Base-by-base conservation (phyloP, 2,329 filamentous ascomycete species). In the Colletotrichum cereale region DNA sequence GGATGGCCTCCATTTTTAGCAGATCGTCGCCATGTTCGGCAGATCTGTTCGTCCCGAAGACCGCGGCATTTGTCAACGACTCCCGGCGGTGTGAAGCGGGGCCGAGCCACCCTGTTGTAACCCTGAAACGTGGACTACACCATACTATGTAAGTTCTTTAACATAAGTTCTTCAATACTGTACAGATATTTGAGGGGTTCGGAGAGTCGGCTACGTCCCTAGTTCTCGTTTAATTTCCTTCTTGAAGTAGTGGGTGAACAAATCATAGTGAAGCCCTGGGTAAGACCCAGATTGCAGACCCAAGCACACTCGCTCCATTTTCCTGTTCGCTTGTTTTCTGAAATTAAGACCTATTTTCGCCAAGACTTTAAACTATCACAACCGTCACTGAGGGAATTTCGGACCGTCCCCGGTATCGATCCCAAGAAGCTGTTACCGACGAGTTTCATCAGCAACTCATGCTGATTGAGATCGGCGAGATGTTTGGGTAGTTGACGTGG, bases 401-500 rank as follows among this genome's bases (percentile, higher is more conserved):
- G 10, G 26, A 16, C 42, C 12, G 8, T 21, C 42, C 56, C 57
- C 29, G 16, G 8, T 38, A n/a, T 31, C 11, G 44, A 2, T 29
- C 18, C 14, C 38, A 44, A 55, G 65, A 16, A 38, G 29, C 24
- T 55, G 44, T 7, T 24, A 47, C 18, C 18, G 8, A n/a, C 18
- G 53, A 16, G 65, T 68, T 68, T 64, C 64, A 64, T 7, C 14
- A 47, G 8, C 29, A n/a, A 29, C 38, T 60, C 38, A 31, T 34
- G 26, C 31, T 68, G 38, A 71, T 71, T 63, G 65, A 60, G 68
- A 71, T 71, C 68, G 57, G 53, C 68, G 38, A 40, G 29, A 18
- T 21, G 7, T 29, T 58, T 40, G 48, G 58, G 36, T 34, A 34
- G n/a, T 71, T 60, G 65, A 71, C 68, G 58, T 63, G 65, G 65